phyloP scores from a whole-genome alignment of 805 yeast genomes.

The Cyberlindnera xylosilytica region DNA sequence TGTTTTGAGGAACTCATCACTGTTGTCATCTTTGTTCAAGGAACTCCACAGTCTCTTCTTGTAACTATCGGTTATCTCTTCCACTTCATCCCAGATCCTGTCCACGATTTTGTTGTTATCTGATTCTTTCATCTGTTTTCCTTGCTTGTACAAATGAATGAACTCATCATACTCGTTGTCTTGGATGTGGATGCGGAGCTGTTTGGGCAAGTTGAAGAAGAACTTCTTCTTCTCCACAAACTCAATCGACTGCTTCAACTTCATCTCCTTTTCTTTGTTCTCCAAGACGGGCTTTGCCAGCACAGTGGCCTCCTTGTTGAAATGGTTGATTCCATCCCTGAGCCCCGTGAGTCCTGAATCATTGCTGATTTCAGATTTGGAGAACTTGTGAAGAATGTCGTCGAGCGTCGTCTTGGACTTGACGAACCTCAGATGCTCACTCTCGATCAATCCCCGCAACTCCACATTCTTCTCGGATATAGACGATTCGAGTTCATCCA shows the following conservation, averaged over 20 bases:
- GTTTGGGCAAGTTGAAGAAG: conserved; percentile 56
- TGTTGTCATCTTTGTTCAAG: conserved; percentile 28
- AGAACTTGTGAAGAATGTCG: conserved; percentile 52
- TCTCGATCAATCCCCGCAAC: conserved; percentile 48
- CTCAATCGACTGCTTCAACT: conserved; percentile 46
- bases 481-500: conserved; percentile 46
- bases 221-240: conserved; percentile 50
- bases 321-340: conserved; percentile 42
- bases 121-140: conserved; percentile 31
- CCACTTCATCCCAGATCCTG: conserved; percentile 56
- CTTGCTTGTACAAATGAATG: conserved; percentile 54
- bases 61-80: conserved; percentile 50
- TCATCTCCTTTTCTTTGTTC: conserved; percentile 44
- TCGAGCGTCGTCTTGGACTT: conserved; percentile 63
- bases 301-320: conserved; percentile 50
- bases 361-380: conserved; percentile 32
- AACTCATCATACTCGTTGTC: conserved; percentile 56
- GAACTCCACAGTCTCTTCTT: conserved; percentile 51
- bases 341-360: conserved; percentile 31
- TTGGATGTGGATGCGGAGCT: conserved; percentile 39
- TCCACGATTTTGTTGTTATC: conserved; percentile 39
- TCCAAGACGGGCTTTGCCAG: conserved; percentile 59
- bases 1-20: conserved; percentile 35
- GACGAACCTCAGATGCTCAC: conserved; percentile 63
- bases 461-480: conserved; percentile 48